phyloP scores from a whole-genome alignment of 2,329 filamentous ascomycete genomes.

The Lasiodiplodia sp. region DNA sequence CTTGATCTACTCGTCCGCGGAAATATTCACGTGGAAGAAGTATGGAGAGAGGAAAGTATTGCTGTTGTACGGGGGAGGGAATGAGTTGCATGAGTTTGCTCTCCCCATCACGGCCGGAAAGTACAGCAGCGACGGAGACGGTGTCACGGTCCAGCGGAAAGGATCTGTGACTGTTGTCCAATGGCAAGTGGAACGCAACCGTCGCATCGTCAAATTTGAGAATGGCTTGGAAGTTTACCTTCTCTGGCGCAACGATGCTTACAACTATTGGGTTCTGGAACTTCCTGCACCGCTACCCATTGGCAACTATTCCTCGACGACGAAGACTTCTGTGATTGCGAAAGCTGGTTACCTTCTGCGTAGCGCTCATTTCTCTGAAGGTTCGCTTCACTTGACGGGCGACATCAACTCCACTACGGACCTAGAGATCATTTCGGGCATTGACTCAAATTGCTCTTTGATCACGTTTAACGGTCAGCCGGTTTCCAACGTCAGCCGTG shows the following conservation, averaged over 20 bases:
- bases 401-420: slow-evolving; percentile 75
- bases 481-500: slow-evolving; percentile 49
- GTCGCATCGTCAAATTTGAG: slow-evolving; percentile 60
- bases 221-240: slow-evolving; percentile 63
- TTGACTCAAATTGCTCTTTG: slow-evolving; percentile 58
- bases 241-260: slow-evolving; percentile 51
- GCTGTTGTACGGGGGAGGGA: slow-evolving; percentile 68
- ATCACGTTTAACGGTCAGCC: slow-evolving; percentile 68
- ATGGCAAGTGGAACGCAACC: slow-evolving; percentile 63
- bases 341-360: slow-evolving; percentile 71
- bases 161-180: slow-evolving; percentile 58
- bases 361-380: slow-evolving; percentile 62
- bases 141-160: slow-evolving; percentile 44
- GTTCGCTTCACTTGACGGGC: slow-evolving; percentile 68
- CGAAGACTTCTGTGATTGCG: slow-evolving; percentile 59
- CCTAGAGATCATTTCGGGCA: slow-evolving; percentile 72
- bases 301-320: not conserved
- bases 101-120: slow-evolving; percentile 48
- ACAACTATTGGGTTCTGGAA: slow-evolving; percentile 34
- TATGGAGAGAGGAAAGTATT: slow-evolving; percentile 66
- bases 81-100: slow-evolving; percentile 70
- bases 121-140: slow-evolving; percentile 52
- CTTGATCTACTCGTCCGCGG: slow-evolving; percentile 73
- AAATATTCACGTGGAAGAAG: slow-evolving; percentile 72
- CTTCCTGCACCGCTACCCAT: too few species aligned